These are phyloP conservation scores for Hyphopichia wangnamkhiaoensis DNA, from an alignment of 1,139 yeast species.

Conservation along the genomic window DNA sequence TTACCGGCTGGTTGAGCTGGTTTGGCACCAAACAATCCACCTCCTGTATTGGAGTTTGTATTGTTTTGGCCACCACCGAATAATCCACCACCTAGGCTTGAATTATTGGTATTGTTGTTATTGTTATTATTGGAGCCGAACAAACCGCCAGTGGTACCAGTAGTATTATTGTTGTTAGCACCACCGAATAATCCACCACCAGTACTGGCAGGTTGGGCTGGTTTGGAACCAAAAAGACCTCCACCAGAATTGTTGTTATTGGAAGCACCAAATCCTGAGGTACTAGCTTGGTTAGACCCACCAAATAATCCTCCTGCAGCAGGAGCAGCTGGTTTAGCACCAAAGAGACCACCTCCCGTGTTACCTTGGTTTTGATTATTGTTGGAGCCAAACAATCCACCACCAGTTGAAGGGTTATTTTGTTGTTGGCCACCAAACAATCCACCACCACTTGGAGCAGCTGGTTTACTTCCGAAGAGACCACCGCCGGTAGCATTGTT, in stretches of 20 bases:
- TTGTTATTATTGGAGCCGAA: conserved; percentile 36
- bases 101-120: conserved; percentile 1
- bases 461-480: conserved; percentile 13
- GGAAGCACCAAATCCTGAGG: too few species aligned
- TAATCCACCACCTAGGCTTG: conserved; percentile 10
- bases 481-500: conserved; percentile 8
- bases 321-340: conserved; percentile 15
- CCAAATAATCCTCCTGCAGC: conserved; percentile 5
- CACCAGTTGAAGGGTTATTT: conserved; percentile 12
- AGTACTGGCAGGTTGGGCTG: conserved; percentile 5
- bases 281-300: not conserved
- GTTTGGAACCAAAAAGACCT: conserved; percentile 19
- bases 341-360: conserved; percentile 27
- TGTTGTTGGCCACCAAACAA: conserved; percentile 9
- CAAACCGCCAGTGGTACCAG: conserved; percentile 26
- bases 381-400: conserved; percentile 46
- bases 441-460: conserved; percentile 18
- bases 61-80: conserved; percentile 18
- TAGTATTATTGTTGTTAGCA: conserved; percentile 13
- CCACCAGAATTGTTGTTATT: conserved; percentile 11
- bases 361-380: conserved; percentile 7
- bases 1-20: conserved; percentile 3
- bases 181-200: conserved; percentile 17
- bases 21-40: conserved; percentile 47
- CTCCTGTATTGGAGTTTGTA: conserved; percentile 15